phyloP scores from a whole-genome alignment of 306 rosid species.

The Cicer arietinum region DNA sequence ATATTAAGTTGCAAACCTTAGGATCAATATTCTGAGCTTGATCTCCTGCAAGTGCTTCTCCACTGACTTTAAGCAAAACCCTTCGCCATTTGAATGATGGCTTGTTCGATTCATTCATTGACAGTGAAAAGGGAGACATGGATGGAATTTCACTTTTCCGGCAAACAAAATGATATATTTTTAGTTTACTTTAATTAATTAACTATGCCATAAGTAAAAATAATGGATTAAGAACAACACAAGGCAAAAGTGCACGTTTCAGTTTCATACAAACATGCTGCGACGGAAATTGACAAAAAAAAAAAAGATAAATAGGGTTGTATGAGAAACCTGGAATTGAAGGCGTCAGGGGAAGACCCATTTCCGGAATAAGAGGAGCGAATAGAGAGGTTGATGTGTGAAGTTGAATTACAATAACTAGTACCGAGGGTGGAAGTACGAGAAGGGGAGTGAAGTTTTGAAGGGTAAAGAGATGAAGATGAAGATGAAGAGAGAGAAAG shows the following conservation, averaged over 20 bases:
- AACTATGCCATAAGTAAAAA: slow-evolving; percentile 4
- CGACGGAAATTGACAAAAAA: background rate
- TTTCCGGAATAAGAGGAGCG: slow-evolving; percentile 45
- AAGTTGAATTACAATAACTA: background rate
- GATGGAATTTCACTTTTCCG: slow-evolving; percentile 65
- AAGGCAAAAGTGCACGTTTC: background rate
- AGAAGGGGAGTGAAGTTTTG: slow-evolving; percentile 6
- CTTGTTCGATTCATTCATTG: slow-evolving; percentile 62
- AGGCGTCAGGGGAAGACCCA: slow-evolving; percentile 41
- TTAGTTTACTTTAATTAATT: background rate
- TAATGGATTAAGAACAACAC: background rate
- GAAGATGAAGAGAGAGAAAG: background rate
- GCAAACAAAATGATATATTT: background rate
- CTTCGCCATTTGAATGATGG: slow-evolving; percentile 78
- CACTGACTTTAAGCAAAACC: slow-evolving; percentile 94
- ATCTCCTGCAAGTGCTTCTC: slow-evolving; percentile 99
- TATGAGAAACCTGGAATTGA: slow-evolving; percentile 39
- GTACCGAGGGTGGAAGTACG: background rate
- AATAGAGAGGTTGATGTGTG: slow-evolving; percentile 1
- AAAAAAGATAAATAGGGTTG: background rate
- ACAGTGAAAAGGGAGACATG: slow-evolving; percentile 56
- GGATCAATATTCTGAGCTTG: slow-evolving; percentile 87
- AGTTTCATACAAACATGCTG: slow-evolving; percentile 19
- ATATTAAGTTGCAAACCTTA: slow-evolving; percentile 57
- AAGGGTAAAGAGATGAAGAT: slow-evolving; percentile 1